Evolutionary conservation across 768 basidiomycete species (phyloP), one percentile per base, ranked within the genome.

Genomic region (Roridomyces roridus): DNA sequence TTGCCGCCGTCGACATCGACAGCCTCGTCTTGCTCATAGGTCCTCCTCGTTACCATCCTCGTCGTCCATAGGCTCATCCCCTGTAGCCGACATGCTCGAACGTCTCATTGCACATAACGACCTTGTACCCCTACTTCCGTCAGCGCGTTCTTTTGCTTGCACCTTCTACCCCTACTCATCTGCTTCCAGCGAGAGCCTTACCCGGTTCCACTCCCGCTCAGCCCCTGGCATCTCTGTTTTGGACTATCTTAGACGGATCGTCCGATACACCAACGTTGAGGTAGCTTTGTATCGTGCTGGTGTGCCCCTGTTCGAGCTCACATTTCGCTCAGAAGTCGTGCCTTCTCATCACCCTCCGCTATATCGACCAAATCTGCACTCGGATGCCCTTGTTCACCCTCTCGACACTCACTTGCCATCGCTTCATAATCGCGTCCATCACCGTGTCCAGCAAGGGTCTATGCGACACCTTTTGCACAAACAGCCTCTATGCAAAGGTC

Each of bases 91-190:
- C 75, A 98, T 98, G 96, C 85, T 99, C 65, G 86, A 95, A 69
- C 91, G 95, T 61, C 80, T 99, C 67, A 95, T 97, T 75, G 79
- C 83, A 51, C 94, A 97, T 84, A 99, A 99, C 80, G 96, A 99
- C 79, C 86, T 85, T 70, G 94, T 99, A 72, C 91, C 94, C 54
- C 80, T 98, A 60, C 86, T 87, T 35, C 89, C 94, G 85, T 94
- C 79, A 66, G 85, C 79, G 55, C 43, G 60, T 40, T 39, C 62
- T 42, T 59, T 23, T 55, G 28, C 39, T 23, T 55, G 28, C 39
- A n/a, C 40, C 8, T 36, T 26, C 31, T 24, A 18, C 34, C 24
- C n/a, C 2, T 46, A 37, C 44, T 58, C 46, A 52, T 53, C n/a
- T 66, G 60, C 55, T 49, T 46, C 40, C 70, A 94, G 92, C 28